Evolutionary conservation across 805 yeast species (phyloP), one percentile per base, ranked within the genome.

Genomic region (Saccharomycopsis sp.): DNA sequence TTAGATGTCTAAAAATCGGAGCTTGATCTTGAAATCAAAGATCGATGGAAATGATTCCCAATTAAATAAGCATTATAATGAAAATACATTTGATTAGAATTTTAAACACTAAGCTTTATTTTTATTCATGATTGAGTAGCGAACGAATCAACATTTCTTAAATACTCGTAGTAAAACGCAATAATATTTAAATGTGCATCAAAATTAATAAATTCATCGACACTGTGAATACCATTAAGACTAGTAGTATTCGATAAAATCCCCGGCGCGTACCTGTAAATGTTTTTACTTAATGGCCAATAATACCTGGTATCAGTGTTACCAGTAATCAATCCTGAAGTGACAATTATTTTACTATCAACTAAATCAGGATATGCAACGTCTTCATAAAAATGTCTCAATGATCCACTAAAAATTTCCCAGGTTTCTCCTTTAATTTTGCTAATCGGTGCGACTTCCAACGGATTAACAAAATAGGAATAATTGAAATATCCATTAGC

Each of bases 241-340:
- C 17, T 14, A 39, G 14, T 17, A 20, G 24, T 28, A 6, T 16
- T 16, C n/a, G 33, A 24, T 28, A 58, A 53, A 17, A 63, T 59
- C 26, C 70, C 72, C 9, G 85, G 82, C 35, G 70, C 68, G 57
- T 70, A 77, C 46, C 89, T 67, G 64, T 68, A 83, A 42, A 83
- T 79, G 55, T 81, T 72, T 29, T 66, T 59, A 2, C 82, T 72
- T 53, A 83, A 62, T 35, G 62, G 57, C 87, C 86, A 80, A 60
- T 79, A 83, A 54, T 72, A 68, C 46, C 67, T 64, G 4, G 88
- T 81, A 56, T 83, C 89, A 2, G 89, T 82, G 60, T 81, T 81
- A 17, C 81, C 88, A 2, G 83, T 68, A 71, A 77, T 73, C 33
- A 81, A 58, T 21, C 73, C 64, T 2, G 88, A 86, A 2, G 82